Percentiles rank a stretch among this genome's conserved stretches.
These are phyloP conservation scores for Didymella glomerata DNA, from an alignment of 2,329 filamentous ascomycete species.

Conservation along the genomic window DNA sequence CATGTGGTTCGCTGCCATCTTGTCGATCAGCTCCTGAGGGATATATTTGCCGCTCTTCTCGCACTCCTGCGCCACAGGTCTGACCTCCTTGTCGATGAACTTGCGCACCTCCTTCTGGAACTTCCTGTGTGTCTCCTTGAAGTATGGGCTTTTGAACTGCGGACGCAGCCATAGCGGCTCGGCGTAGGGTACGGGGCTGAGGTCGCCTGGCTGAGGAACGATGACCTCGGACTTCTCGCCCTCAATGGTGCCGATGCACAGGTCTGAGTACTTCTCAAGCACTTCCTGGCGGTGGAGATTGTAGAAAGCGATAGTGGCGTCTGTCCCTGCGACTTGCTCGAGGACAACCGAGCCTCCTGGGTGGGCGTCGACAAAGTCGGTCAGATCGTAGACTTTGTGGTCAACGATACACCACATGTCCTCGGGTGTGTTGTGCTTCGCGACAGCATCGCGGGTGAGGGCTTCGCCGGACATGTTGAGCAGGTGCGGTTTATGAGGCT, in stretches of 20 bases:
- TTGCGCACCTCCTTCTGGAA: conserved; percentile 74
- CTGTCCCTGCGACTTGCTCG: conserved; percentile 79
- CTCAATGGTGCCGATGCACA: conserved; percentile 78
- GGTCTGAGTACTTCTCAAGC: conserved; percentile 77
- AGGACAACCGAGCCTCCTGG: conserved; percentile 84
- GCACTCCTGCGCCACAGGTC: conserved; percentile 77
- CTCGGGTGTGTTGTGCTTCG: conserved; percentile 77
- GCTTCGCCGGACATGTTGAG: conserved; percentile 44
- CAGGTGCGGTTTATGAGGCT: conserved; percentile 2
- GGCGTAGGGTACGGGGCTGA: conserved; percentile 81
- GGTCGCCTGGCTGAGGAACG: conserved; percentile 72
- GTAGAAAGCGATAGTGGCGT: conserved; percentile 86
- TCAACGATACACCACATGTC: conserved; percentile 86
- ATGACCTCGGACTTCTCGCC: conserved; percentile 80
- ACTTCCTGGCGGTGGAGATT: conserved; percentile 92
- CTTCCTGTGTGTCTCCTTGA: conserved; percentile 74
- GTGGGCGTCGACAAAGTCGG: conserved; percentile 85
- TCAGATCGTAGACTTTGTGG: conserved; percentile 85
- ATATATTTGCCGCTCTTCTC: conserved; percentile 78
- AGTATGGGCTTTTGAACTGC: conserved; percentile 81
- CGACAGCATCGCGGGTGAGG: conserved; percentile 68
- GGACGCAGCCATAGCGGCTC: conserved; percentile 85
- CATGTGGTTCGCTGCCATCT: conserved; percentile 77
- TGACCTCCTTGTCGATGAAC: conserved; percentile 76
- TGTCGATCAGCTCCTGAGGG: conserved; percentile 74